A percentile compares a stretch with the other conserved stretches of the same genome.
Conservation (phyloP, 192 early-diverging fungal species). For the Backusella psychrophila region DNA sequence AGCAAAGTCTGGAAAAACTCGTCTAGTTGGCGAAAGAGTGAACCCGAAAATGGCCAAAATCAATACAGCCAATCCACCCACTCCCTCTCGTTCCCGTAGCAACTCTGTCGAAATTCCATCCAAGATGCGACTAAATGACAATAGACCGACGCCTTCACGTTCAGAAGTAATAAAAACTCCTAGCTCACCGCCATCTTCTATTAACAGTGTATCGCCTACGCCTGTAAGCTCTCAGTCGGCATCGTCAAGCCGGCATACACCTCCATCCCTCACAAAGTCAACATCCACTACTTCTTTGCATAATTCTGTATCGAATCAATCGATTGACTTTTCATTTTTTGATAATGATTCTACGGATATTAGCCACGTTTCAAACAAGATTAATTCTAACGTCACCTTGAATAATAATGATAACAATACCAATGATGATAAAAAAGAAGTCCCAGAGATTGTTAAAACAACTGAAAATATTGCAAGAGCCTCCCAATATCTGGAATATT, state of each 20-base stretch:
- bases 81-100: constrained; percentile 13
- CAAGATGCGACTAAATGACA: constrained; percentile 8
- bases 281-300: not conserved
- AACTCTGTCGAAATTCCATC: constrained; percentile 11
- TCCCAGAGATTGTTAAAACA: not conserved
- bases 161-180: constrained; percentile 11
- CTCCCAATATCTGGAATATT: constrained; percentile 15
- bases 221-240: not conserved
- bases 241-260: not conserved
- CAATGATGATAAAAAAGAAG: not conserved
- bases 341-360: constrained; percentile 36
- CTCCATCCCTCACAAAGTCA: not conserved
- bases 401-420: not conserved
- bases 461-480: constrained; percentile 17
- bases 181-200: not conserved
- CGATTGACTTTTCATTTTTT: constrained; percentile 19
- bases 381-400: constrained; percentile 26
- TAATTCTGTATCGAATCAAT: constrained; percentile 4
- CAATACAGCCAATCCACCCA: not conserved
- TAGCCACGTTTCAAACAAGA: constrained; percentile 28
- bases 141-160: constrained; percentile 3
- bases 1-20: not conserved
- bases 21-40: not conserved
- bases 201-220: not conserved
- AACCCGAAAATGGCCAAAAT: not conserved